Percentiles rank a stretch among this genome's conserved stretches.
These are phyloP conservation scores for Laetiporus sulphureus DNA, from an alignment of 1,284 basidiomycete species.

Conservation along the genomic window DNA sequence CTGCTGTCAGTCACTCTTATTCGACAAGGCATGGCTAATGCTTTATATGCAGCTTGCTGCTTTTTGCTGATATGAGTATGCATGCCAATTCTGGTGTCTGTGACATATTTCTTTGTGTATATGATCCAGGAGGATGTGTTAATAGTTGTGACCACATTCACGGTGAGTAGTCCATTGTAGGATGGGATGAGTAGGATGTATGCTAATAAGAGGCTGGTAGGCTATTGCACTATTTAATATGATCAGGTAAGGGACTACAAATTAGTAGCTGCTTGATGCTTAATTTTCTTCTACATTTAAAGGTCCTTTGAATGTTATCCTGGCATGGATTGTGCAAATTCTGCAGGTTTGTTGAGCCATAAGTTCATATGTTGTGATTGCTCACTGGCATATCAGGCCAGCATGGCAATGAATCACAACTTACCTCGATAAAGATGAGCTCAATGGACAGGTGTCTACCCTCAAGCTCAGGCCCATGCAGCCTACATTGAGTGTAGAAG, in stretches of 20 bases:
- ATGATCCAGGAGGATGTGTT: conserved; percentile 59
- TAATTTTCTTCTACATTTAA: conserved; percentile 16
- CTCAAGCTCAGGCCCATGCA: conserved; percentile 27
- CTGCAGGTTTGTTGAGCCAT: conserved; percentile 36
- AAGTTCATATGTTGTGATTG: conserved; percentile 6
- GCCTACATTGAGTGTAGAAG: conserved; percentile 23
- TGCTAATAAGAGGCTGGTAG: no score
- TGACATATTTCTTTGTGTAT: conserved; percentile 61
- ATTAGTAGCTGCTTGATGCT: not conserved
- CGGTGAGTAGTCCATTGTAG: conserved; percentile 34
- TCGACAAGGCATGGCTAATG: not conserved
- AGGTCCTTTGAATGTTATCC: conserved; percentile 65
- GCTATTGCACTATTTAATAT: conserved; percentile 68
- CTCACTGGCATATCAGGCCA: conserved; percentile 38
- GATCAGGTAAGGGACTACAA: conserved; percentile 40
- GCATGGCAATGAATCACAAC: conserved; percentile 74
- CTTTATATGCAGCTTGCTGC: conserved; percentile 40
- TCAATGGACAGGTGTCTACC: conserved; percentile 32
- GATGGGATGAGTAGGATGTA: no score
- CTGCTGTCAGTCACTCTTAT: conserved; percentile 3
- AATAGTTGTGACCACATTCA: conserved; percentile 64
- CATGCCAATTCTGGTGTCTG: conserved; percentile 63
- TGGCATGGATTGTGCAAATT: conserved; percentile 57
- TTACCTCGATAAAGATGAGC: conserved; percentile 79
- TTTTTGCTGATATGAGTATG: conserved; percentile 59